Evolutionary conservation across 2,329 filamentous ascomycete species (phyloP).

Genomic region (Lachnellula suecica): DNA sequence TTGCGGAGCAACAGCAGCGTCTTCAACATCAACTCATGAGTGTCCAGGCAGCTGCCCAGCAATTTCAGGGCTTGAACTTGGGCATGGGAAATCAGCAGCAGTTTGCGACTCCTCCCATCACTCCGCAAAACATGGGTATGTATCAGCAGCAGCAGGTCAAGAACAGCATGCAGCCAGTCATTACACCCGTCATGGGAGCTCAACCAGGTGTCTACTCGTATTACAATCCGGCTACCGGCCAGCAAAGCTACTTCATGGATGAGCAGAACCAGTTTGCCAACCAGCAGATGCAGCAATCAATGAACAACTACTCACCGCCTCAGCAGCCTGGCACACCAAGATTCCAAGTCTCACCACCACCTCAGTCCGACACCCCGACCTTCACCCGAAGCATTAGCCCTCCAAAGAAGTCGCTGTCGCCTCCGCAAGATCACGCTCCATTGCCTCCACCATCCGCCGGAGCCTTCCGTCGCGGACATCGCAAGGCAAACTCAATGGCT

Average conservation of each 20-base stretch:
- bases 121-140: constrained; percentile 51
- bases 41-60: constrained; percentile 79
- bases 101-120: constrained; percentile 49
- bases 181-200: constrained; percentile 49
- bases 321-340: constrained; percentile 63
- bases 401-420: constrained; percentile 67
- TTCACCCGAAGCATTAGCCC: constrained; percentile 63
- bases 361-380: constrained; percentile 53
- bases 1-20: constrained; percentile 92
- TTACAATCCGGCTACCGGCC: constrained; percentile 83
- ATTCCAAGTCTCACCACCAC: constrained; percentile 80
- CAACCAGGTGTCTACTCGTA: constrained; percentile 79
- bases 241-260: constrained; percentile 71
- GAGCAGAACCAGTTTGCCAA: constrained; percentile 40
- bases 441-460: constrained; percentile 86
- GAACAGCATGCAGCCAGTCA: constrained; percentile 44
- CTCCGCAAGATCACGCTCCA: constrained; percentile 66
- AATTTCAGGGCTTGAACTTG: constrained; percentile 76
- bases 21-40: constrained; percentile 89
- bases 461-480: constrained; percentile 90
- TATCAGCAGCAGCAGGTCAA: constrained; percentile 44
- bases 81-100: constrained; percentile 48
- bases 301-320: constrained; percentile 46
- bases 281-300: constrained; percentile 38
- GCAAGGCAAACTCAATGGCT: constrained; percentile 75